A percentile compares a stretch with the other conserved stretches of the same genome.
Conservation (phyloP, 2,329 filamentous ascomycete species). For the Boeremia exigua region DNA sequence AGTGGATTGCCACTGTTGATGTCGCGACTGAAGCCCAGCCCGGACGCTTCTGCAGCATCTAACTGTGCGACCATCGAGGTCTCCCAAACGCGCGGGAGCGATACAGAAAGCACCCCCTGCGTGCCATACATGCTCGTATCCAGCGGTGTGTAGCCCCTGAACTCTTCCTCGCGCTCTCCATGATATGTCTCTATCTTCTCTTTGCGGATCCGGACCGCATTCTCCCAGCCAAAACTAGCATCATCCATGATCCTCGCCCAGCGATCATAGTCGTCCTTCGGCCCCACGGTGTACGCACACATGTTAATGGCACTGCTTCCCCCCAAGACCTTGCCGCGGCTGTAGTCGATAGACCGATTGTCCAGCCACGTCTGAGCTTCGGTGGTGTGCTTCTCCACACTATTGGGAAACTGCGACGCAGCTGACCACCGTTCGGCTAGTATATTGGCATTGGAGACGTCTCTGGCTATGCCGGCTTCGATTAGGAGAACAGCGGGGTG, state of each 20-base stretch:
- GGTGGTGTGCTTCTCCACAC: neutral
- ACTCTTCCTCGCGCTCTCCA: neutral
- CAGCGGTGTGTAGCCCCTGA: neutral
- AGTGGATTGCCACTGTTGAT: neutral
- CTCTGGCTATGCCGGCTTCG: neutral
- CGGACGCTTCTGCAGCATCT: neutral
- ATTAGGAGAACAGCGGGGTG: neutral
- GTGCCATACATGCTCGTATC: neutral
- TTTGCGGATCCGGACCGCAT: neutral
- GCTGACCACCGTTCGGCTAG: neutral
- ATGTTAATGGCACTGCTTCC: neutral
- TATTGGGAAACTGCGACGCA: neutral
- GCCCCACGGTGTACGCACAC: neutral
- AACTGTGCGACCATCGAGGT: neutral
- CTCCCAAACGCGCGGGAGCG: neutral
- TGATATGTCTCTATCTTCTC: neutral
- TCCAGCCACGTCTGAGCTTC: neutral
- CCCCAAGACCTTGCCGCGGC: neutral
- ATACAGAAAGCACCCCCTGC: neutral
- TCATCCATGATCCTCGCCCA: neutral
- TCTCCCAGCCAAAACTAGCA: neutral
- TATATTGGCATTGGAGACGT: neutral
- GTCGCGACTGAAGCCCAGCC: neutral
- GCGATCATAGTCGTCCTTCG: neutral
- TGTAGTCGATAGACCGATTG: neutral